Evolutionary conservation across 108 stramenopile species (phyloP), one percentile per base, ranked within the genome.

Genomic region (Pseudonitzschia multiseries): DNA sequence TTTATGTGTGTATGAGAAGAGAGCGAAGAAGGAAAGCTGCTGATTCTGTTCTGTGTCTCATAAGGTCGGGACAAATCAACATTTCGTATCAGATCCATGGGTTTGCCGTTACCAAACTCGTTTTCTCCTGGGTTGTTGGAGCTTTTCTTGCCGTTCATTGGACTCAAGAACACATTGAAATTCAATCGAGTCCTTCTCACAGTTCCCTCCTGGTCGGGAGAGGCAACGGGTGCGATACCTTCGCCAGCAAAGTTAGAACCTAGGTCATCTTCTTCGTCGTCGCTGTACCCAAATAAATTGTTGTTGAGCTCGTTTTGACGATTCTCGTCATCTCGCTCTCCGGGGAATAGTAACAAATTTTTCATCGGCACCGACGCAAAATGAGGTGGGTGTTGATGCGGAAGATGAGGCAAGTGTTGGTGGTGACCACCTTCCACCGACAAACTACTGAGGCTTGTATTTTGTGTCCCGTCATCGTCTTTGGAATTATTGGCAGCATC

Each of bases 161-260:
- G 83, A 76, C 80, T 82, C 29, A 80, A 46, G 1, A 80, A 59
- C 27, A 64, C 54, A 54, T 85, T 88, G 50, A 90, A 89, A 81
- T 87, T 86, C 67, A 92, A 76, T 68, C 83, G 82, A 33, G 86
- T 87, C 40, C 90, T 74, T 33, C 77, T 60, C 21, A 84, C 78
- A 50, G 32, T 27, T 4, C 53, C 64, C 10, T 40, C 36, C 61
- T 62, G 61, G 32, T 62, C 61, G 8, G 32, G 33, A 8, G 0
- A 33, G 20, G 61, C 32, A 56, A 9, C 20, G 13, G 24, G 2
- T 26, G 9, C 22, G 10, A 56, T 26, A 26, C 24, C 54, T 26
- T 26, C 26, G 24, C 26, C 54, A 26, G 10, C 21, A 10, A 56
- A 56, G 2, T 69, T 50, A 24, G 79, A 36, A 5, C 78, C 71